These are phyloP conservation scores for Pachysandra terminalis DNA, from an alignment of 164 flowering plant genomes.

Conservation along the genomic window DNA sequence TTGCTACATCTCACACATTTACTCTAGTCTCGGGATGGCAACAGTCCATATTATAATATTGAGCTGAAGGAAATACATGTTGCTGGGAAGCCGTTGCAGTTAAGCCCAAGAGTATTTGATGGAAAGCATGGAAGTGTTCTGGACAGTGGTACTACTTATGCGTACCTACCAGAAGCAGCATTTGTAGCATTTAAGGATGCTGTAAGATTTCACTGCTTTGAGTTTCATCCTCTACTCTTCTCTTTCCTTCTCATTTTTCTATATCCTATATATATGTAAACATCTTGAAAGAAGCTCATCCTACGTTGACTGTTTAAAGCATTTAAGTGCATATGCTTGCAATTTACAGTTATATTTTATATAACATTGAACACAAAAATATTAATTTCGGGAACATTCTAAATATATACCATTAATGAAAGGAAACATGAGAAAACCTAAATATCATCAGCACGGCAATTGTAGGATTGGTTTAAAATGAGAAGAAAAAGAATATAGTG, in stretches of 20 bases:
- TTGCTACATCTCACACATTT: constrained; percentile 87
- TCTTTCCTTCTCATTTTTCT: background rate
- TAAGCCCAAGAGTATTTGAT: constrained; percentile 71
- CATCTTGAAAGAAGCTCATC: too few relatives aligned
- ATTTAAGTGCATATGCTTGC: too few relatives aligned
- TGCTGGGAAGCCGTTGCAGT: constrained; percentile 70
- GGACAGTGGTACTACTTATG: constrained; percentile 99
- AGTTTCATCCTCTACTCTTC: background rate
- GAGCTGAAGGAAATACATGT: constrained; percentile 92
- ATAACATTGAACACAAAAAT: too few relatives aligned
- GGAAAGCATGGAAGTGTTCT: constrained; percentile 87
- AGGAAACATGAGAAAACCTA: too few relatives aligned
- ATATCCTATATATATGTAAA: too few relatives aligned
- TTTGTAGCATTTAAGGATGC: constrained; percentile 73
- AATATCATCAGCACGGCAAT: too few relatives aligned
- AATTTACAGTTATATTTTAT: too few relatives aligned
- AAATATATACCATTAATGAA: too few relatives aligned
- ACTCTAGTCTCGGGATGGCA: constrained; percentile 96
- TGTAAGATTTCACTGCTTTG: constrained; percentile 49
- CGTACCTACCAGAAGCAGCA: constrained; percentile 88
- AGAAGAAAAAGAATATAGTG: too few relatives aligned
- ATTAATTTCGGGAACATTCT: too few relatives aligned
- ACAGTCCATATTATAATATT: constrained; percentile 98
- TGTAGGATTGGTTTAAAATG: too few relatives aligned
- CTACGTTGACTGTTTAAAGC: too few relatives aligned